Conservation (phyloP, 192 early-diverging fungal genomes). For the Martensiomyces pterosporus region DNA sequence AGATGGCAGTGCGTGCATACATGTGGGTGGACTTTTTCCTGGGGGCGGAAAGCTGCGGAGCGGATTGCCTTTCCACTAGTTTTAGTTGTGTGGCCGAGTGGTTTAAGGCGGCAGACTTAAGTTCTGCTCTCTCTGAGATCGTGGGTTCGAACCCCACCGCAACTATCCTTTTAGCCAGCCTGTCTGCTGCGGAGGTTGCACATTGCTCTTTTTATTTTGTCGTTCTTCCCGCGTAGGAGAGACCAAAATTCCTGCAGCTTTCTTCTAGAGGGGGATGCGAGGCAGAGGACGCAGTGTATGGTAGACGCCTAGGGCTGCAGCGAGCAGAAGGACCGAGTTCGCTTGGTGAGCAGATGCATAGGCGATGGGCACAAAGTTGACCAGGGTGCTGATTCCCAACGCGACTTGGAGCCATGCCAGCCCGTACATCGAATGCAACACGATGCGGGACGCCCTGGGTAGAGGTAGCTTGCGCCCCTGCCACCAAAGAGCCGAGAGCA, state of each 20-base stretch:
- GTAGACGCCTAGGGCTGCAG: constrained; percentile 53
- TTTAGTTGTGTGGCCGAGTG: constrained; percentile 23
- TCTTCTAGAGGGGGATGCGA: constrained; percentile 15
- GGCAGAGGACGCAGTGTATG: constrained; percentile 41
- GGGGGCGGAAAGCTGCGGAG: neutral
- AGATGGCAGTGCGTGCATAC: neutral
- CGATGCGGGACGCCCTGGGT: constrained; percentile 61
- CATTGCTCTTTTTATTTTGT: neutral
- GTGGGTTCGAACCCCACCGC: constrained; percentile 32
- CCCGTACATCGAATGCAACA: constrained; percentile 72
- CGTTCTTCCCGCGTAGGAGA: no score
- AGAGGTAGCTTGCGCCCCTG: constrained; percentile 67
- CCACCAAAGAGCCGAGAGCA: constrained; percentile 69
- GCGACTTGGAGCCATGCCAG: constrained; percentile 73
- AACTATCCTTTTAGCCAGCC: neutral
- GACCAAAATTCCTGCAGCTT: no score
- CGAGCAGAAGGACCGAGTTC: constrained; percentile 81
- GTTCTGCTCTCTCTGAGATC: constrained; percentile 31
- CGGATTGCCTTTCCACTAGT: constrained; percentile 1
- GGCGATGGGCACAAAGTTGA: constrained; percentile 90
- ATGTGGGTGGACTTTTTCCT: neutral
- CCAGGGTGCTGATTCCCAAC: constrained; percentile 87
- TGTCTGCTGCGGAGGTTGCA: no score
- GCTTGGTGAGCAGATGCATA: constrained; percentile 94
- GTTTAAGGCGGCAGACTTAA: constrained; percentile 43